A percentile compares a stretch with the other conserved stretches of the same genome.
Evolutionary conservation across 176 grass and related monocot species (phyloP).

Genomic region (Carex pumila): DNA sequence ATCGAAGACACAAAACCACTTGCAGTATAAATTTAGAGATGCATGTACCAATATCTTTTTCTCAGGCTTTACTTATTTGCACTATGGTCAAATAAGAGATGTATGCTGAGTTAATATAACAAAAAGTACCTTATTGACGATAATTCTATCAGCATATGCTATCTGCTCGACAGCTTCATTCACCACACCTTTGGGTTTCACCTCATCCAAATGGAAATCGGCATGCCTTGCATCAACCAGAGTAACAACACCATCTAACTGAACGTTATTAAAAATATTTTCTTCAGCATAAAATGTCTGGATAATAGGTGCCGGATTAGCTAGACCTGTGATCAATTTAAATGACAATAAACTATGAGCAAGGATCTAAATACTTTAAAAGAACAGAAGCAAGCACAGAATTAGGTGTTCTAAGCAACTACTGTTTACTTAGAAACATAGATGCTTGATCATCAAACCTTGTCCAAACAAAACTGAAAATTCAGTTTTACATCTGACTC

Average conservation of each 20-base stretch:
- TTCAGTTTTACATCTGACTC: background rate
- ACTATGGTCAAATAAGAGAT: background rate
- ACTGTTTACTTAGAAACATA: background rate
- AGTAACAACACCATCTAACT: conserved; percentile 95
- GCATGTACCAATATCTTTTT: background rate
- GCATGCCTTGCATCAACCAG: conserved; percentile 96
- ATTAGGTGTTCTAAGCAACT: background rate
- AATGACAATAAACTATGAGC: background rate
- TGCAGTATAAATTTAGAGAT: background rate
- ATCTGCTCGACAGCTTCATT: conserved; percentile 97
- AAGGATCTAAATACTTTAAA: background rate
- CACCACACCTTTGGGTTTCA: conserved; percentile 89
- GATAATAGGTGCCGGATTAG: conserved; percentile 93
- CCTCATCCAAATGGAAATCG: conserved; percentile 70
- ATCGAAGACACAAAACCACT: background rate
- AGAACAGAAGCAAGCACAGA: background rate
- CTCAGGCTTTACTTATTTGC: background rate
- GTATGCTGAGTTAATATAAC: background rate
- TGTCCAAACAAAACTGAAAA: background rate
- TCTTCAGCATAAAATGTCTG: conserved; percentile 97
- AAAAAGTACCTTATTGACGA: conserved; percentile 86
- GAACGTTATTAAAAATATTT: conserved; percentile 86
- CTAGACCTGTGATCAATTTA: conserved; percentile 50
- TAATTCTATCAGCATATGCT: conserved; percentile 95
- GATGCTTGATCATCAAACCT: background rate